phyloP scores from a whole-genome alignment of 2,329 filamentous ascomycete species.

The Periconia sp. region DNA sequence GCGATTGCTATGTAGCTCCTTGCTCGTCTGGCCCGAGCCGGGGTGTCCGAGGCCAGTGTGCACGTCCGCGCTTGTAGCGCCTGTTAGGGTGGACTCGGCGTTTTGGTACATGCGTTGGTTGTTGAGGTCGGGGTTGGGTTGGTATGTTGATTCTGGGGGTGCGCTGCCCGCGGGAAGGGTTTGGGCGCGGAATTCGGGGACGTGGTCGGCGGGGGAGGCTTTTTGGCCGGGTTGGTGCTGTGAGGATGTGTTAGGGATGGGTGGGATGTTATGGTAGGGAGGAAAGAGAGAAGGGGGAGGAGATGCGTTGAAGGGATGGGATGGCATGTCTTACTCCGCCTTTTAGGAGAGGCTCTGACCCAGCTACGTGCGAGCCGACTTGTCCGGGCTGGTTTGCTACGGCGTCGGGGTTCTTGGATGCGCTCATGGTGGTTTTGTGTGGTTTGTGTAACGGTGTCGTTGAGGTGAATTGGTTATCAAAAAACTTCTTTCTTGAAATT shows the following conservation, averaged over 20 bases:
- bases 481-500: too few relatives aligned
- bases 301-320: neutral
- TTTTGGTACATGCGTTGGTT: conserved; percentile 46
- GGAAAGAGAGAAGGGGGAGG: too few relatives aligned
- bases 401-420: conserved; percentile 52
- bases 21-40: conserved; percentile 49
- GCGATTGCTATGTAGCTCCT: conserved; percentile 51
- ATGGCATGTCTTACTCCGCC: neutral
- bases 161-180: conserved; percentile 64
- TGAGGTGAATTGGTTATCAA: too few relatives aligned
- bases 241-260: neutral
- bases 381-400: conserved; percentile 51
- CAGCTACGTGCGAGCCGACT: conserved; percentile 56
- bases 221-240: conserved; percentile 66
- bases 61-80: conserved; percentile 56
- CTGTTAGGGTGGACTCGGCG: conserved; percentile 50
- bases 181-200: conserved; percentile 65
- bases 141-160: conserved; percentile 52
- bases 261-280: neutral
- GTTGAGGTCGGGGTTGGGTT: conserved; percentile 46
- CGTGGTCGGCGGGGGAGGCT: conserved; percentile 56
- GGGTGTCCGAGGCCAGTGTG: conserved; percentile 56
- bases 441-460: too few relatives aligned
- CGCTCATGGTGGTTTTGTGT: conserved; percentile 48
- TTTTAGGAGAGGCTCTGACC: conserved; percentile 54